Conservation (phyloP, 768 basidiomycete genomes). For the Boletus tylopilopsis region DNA sequence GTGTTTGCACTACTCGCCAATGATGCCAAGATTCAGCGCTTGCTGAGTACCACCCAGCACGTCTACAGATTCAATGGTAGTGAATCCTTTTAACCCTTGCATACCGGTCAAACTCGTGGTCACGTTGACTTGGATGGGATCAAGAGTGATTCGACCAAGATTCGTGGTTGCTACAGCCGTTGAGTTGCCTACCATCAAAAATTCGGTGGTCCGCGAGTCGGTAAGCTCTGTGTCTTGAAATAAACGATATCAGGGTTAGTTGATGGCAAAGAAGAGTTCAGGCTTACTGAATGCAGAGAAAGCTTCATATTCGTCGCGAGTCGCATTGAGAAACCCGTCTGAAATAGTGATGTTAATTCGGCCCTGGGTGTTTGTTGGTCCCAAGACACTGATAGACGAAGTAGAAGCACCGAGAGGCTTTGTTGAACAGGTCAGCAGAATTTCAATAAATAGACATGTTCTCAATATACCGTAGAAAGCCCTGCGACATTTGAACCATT, state of each 20-base stretch:
- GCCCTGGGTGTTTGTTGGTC: conserved; percentile 54
- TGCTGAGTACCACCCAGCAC: conserved; percentile 60
- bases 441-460: neutral
- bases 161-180: conserved; percentile 56
- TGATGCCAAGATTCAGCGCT: conserved; percentile 56
- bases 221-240: conserved; percentile 54
- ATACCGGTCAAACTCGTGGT: conserved; percentile 57
- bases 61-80: conserved; percentile 56
- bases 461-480: conserved; percentile 48
- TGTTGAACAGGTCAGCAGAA: conserved; percentile 3
- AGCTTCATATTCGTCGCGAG: conserved; percentile 42
- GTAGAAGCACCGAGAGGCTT: conserved; percentile 62
- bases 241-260: neutral
- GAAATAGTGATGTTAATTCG: conserved; percentile 61
- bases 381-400: conserved; percentile 53
- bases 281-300: conserved; percentile 61
- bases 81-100: conserved; percentile 54
- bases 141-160: conserved; percentile 64
- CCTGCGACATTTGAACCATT: conserved; percentile 52
- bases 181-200: conserved; percentile 58
- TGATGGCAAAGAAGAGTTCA: neutral
- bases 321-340: conserved; percentile 48
- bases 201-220: conserved; percentile 41
- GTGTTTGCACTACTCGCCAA: conserved; percentile 36
- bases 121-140: conserved; percentile 70